A percentile compares a stretch with the other conserved stretches of the same genome.
phyloP scores from a whole-genome alignment of 1,284 basidiomycete species.

The Phellinidium pouzarii region DNA sequence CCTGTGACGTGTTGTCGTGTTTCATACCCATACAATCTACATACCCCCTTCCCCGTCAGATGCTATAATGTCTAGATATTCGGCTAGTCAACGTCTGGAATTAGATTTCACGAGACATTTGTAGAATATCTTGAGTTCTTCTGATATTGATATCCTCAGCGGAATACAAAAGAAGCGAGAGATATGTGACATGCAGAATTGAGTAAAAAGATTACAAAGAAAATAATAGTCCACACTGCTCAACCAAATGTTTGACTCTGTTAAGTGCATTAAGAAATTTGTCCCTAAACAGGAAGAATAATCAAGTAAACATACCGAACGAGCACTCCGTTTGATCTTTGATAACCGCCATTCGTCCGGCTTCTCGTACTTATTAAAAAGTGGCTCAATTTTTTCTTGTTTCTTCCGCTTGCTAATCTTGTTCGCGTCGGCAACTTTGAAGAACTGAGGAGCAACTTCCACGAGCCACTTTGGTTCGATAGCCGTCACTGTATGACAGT shows the following conservation, averaged over 20 bases:
- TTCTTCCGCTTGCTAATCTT: slow-evolving; percentile 97
- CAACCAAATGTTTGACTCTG: slow-evolving; percentile 79
- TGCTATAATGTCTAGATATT: too few species aligned
- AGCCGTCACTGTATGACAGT: slow-evolving; percentile 94
- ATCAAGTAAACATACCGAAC: slow-evolving; percentile 51
- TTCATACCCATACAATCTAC: too few species aligned
- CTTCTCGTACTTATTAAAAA: slow-evolving; percentile 86
- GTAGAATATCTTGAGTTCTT: too few species aligned
- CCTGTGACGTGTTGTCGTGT: too few species aligned
- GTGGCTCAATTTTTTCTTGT: slow-evolving; percentile 94
- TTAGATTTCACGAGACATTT: too few species aligned
- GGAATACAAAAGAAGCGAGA: too few species aligned
- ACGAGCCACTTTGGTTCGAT: slow-evolving; percentile 99
- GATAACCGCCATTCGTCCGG: slow-evolving; percentile 88
- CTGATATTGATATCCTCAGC: too few species aligned
- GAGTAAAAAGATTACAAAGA: neutral
- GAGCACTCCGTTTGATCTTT: slow-evolving; percentile 80
- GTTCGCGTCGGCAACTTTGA: slow-evolving; percentile 92
- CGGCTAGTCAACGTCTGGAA: too few species aligned
- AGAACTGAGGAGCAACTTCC: slow-evolving; percentile 96
- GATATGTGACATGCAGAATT: too few species aligned
- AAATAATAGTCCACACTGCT: slow-evolving; percentile 20
- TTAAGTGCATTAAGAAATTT: slow-evolving; percentile 21
- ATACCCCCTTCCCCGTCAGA: too few species aligned
- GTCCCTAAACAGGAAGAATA: slow-evolving; percentile 9